Evolutionary conservation across 148 eudicot species (phyloP), one percentile per base, ranked within the genome.

Genomic region (Vaccinium vitisidaea): DNA sequence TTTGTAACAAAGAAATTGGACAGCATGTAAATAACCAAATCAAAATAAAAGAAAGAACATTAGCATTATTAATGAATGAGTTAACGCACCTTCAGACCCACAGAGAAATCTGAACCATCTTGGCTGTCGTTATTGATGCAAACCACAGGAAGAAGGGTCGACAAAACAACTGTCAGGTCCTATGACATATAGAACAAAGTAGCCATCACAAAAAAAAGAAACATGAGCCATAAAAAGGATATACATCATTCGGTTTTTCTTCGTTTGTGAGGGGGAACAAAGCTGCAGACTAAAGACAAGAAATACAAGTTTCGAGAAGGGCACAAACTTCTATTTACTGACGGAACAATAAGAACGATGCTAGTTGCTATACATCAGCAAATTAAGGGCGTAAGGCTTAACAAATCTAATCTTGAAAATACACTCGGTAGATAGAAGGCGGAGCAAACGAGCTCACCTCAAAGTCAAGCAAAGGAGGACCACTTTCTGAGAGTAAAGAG

Each of bases 381-480:
- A 65, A 65, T 65, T 65, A 65, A 23, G 14, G 71, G 32, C 3
- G 30, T 23, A 65, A 65, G 32, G 30, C 32, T 59, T 59, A 59
- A 59, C 65, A 59, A 59, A 59, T 59, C 23, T 59, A 23, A 65
- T 65, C 71, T 65, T 23, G 71, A 13, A 65, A 46, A 8, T 32
- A 13, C 8, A 83, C 23, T 9, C n/a, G 54, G 16, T n/a, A 69
- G 23, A 80, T 23, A 48, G 10, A 43, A 79, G 39, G 32, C 55
- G 75, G 8, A 53, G 46, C 36, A 56, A 59, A 76, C n/a, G 53
- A 55, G 82, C 52, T 82, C 25, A 94, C 99, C 95, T 96, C 99
- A 86, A 94, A 96, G 85, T 96, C 99, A 87, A 96, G 95, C 87
- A 97, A 87, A 56, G 98, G 99, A 73, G 99, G 98, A 49, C 99